Conservation (phyloP, 148 eudicot species). For the Salicornia ramosissima region DNA sequence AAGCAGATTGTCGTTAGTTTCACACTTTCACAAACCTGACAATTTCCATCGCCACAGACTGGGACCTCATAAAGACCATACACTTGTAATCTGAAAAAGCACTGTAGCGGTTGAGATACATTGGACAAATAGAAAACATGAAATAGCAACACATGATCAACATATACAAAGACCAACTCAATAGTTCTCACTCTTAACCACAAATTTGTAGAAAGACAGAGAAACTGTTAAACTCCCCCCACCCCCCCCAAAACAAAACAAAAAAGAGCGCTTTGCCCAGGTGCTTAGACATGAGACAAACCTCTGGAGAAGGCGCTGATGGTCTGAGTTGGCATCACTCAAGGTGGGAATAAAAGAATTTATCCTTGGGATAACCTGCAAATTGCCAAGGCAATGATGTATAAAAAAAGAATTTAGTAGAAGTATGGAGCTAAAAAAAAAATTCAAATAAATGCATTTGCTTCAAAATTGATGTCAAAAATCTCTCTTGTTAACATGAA, state of each 20-base stretch:
- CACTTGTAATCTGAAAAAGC: constrained; percentile 55
- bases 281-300: constrained; percentile 27
- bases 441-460: neutral
- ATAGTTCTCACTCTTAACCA: constrained; percentile 1
- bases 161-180: neutral
- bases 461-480: neutral
- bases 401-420: neutral
- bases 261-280: neutral
- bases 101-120: neutral
- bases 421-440: neutral
- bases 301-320: constrained; percentile 75
- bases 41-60: constrained; percentile 95
- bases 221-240: neutral
- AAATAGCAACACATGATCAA: constrained; percentile 2
- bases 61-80: constrained; percentile 76
- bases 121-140: neutral
- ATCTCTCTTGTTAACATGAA: too few relatives aligned
- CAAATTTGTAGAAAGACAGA: neutral
- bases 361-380: constrained; percentile 79
- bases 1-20: constrained; percentile 4
- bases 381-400: constrained; percentile 10
- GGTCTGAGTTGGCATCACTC: constrained; percentile 76
- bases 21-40: constrained; percentile 65
- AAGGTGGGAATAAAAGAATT: constrained; percentile 64
- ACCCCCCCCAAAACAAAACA: neutral